These are phyloP conservation scores for Phytophthora idaei DNA, from an alignment of 352 stramenopile species.

Conservation along the genomic window DNA sequence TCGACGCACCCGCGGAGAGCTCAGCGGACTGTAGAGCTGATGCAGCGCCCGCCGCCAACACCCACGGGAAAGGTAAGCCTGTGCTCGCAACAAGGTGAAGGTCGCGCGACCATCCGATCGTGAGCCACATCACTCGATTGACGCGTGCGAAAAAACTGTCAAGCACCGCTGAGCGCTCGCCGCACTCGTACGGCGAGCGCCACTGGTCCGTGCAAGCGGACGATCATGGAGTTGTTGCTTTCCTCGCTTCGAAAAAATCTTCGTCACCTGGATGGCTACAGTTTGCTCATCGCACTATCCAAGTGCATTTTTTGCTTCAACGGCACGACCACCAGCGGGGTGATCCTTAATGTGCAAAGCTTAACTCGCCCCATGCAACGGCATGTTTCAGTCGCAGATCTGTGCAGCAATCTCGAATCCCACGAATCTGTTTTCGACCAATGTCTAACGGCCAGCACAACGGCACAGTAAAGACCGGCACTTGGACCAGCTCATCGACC, in stretches of 20 bases:
- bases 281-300: neutral
- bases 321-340: neutral
- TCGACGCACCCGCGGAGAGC: constrained; percentile 63
- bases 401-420: constrained; percentile 17
- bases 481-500: neutral
- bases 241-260: neutral
- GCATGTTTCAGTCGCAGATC: constrained; percentile 13
- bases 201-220: constrained; percentile 4
- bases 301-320: neutral
- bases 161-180: neutral
- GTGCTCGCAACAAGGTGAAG: neutral
- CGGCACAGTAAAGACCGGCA: neutral
- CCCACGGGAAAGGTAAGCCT: no score
- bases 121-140: neutral
- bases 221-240: constrained; percentile 16
- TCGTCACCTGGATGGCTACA: constrained; percentile 21
- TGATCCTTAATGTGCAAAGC: neutral
- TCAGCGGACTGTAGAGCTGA: constrained; percentile 78
- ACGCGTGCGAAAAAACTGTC: neutral
- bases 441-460: constrained; percentile 29
- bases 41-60: constrained; percentile 42
- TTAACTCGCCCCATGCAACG: neutral
- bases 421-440: constrained; percentile 22
- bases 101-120: neutral
- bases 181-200: neutral